These are phyloP conservation scores for Mortierella hygrophila DNA, from an alignment of 192 early-diverging fungal species.

Conservation along the genomic window DNA sequence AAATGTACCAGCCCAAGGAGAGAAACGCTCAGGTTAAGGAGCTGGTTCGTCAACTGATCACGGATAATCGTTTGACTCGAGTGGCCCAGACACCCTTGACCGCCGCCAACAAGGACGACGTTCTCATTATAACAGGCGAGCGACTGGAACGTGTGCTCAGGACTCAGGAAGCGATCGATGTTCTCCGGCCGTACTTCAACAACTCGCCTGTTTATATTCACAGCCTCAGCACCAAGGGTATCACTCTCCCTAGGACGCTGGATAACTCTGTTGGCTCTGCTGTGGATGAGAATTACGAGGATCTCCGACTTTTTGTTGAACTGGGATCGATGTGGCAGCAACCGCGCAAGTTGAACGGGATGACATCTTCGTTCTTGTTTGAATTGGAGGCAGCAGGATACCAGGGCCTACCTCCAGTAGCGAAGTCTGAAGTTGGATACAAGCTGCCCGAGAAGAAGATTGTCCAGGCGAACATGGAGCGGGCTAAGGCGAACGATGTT, in stretches of 20 bases:
- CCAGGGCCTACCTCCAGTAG: background rate
- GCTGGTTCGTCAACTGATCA: slow-evolving; percentile 3
- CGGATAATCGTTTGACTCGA: background rate
- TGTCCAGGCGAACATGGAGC: background rate
- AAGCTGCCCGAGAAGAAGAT: background rate
- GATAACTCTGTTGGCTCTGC: background rate
- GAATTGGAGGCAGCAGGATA: slow-evolving; percentile 4
- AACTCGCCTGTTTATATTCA: background rate
- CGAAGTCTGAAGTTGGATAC: background rate
- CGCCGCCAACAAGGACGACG: background rate
- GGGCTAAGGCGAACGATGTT: background rate
- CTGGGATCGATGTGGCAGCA: slow-evolving; percentile 21
- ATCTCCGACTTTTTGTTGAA: slow-evolving; percentile 33
- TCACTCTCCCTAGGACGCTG: background rate
- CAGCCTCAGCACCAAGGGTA: background rate
- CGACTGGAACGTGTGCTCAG: slow-evolving; percentile 3
- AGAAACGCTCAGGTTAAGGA: background rate
- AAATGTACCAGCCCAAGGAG: slow-evolving; percentile 30
- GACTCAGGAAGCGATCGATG: slow-evolving; percentile 13
- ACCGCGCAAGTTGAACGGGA: slow-evolving; percentile 10
- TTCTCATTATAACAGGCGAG: background rate
- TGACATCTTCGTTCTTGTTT: background rate
- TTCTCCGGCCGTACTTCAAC: slow-evolving; percentile 21
- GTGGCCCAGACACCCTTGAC: background rate
- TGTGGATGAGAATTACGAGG: slow-evolving; percentile 18